Conservation (phyloP, 176 grass and related monocot species). For the Metroxylon sagu region DNA sequence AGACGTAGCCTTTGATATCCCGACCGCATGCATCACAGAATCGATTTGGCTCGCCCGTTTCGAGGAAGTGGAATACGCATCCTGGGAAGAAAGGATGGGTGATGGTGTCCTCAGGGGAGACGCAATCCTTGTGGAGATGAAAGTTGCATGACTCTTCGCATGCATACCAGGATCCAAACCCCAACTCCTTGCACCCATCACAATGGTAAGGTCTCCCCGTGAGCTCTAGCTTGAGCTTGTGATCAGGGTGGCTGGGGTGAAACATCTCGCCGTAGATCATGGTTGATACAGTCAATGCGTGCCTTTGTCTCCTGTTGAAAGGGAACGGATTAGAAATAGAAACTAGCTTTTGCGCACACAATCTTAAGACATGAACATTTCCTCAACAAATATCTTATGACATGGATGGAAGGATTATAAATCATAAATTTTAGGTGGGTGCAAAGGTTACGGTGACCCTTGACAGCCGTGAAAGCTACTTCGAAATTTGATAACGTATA, state of each 20-base stretch:
- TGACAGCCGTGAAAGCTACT: too few relatives aligned
- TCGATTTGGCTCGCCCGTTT: background rate
- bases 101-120: background rate
- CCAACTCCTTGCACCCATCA: background rate
- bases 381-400: too few relatives aligned
- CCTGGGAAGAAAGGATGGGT: conserved; percentile 4
- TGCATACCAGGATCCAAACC: background rate
- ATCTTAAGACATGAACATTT: too few relatives aligned
- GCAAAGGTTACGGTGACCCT: too few relatives aligned
- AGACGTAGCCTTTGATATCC: conserved; percentile 5
- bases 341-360: too few relatives aligned
- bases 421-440: too few relatives aligned
- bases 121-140: background rate
- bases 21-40: background rate
- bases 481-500: too few relatives aligned
- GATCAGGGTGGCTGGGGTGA: background rate
- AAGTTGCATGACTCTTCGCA: background rate
- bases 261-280: background rate
- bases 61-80: background rate
- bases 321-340: too few relatives aligned
- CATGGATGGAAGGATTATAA: too few relatives aligned
- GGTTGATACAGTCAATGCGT: too few relatives aligned
- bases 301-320: too few relatives aligned
- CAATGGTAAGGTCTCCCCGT: background rate
- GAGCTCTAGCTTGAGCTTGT: background rate